Base-by-base conservation (phyloP, 2,329 filamentous ascomycete species). In the Escovopsis sp. region DNA sequence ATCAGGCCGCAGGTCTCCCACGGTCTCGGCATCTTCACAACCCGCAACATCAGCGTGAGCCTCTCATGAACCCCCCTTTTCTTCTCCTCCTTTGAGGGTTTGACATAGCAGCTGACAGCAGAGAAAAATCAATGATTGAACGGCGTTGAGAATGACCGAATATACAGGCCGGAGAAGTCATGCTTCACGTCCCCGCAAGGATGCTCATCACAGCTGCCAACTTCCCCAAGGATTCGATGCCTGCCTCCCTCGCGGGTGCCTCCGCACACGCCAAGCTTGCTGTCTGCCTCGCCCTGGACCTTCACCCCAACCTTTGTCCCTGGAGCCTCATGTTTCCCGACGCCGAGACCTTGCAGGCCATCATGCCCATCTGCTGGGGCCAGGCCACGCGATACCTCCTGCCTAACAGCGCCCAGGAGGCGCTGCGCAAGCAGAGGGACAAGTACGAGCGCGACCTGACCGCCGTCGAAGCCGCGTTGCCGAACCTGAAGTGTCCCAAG, bases 11-110 rank as follows among this genome's bases (percentile, higher is more conserved):
- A 73, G 28, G 63, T 62, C 27, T 75, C 93, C 2, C 68, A 80
- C 36, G 86, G 86, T 19, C 69, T 90, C 35, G 86, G 87, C 32
- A 75, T 94, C 38, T 66, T 87, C 34, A 79, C 84, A 5, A 76
- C 72, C 11, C 66, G 69, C 19, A 59, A 68, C 12, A 66, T 90
- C 41, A 61, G 79, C 59, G 81, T 82, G 58, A 48, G 43, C 3
- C 3, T 23, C 34, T 18, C 30, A n/a, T 23, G 21, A 29, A 11
- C 19, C 26, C 12, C 25, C 21, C 16, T 28, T 17, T 36, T 15
- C 17, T 18, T 5, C 19, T 14, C 14, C 12, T 16, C 12, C 17
- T 11, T 9, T 25, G 4, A 3, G 8, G 7, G 7, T 25, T 11
- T 25, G 8, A 25, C 21, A 9, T 11, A 3, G 10, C 25, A 10